phyloP scores from a whole-genome alignment of 208 protist genomes.

The Crithidia expoeki region DNA sequence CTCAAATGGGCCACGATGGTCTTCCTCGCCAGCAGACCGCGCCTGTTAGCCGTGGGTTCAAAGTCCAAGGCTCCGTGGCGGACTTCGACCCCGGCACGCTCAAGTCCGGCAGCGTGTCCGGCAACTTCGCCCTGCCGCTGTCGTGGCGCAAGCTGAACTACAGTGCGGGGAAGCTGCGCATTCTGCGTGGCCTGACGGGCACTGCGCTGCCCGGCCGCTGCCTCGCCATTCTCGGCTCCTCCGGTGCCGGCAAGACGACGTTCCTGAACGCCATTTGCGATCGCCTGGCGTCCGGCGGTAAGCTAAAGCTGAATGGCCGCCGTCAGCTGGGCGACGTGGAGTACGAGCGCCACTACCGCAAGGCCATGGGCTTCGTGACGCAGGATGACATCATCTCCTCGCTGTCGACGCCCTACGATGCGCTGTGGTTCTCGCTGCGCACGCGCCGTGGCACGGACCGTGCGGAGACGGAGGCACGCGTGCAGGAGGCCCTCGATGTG shows the following conservation, averaged over 20 bases:
- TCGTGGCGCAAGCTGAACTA: slow-evolving; percentile 81
- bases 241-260: slow-evolving; percentile 83
- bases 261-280: slow-evolving; percentile 76
- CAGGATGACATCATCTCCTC: slow-evolving; percentile 84
- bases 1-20: neutral
- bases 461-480: slow-evolving; percentile 51
- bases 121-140: slow-evolving; percentile 55
- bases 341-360: slow-evolving; percentile 59
- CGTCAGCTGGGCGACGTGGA: slow-evolving; percentile 73
- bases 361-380: slow-evolving; percentile 74
- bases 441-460: slow-evolving; percentile 52
- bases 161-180: slow-evolving; percentile 39
- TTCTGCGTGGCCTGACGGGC: slow-evolving; percentile 72
- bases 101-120: slow-evolving; percentile 35
- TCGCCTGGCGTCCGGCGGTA: slow-evolving; percentile 42
- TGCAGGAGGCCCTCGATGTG: slow-evolving; percentile 67
- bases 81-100: slow-evolving; percentile 49
- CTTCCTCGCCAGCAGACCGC: neutral
- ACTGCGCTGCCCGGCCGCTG: slow-evolving; percentile 70
- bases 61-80: slow-evolving; percentile 46
- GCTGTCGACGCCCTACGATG: slow-evolving; percentile 63
- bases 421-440: slow-evolving; percentile 79
- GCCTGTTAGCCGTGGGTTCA: slow-evolving; percentile 28
- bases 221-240: slow-evolving; percentile 83
- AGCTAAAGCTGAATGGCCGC: slow-evolving; percentile 48